A percentile compares a stretch with the other conserved stretches of the same genome.
Conservation (phyloP, 495 filamentous ascomycete species). For the Cercophora sp. region DNA sequence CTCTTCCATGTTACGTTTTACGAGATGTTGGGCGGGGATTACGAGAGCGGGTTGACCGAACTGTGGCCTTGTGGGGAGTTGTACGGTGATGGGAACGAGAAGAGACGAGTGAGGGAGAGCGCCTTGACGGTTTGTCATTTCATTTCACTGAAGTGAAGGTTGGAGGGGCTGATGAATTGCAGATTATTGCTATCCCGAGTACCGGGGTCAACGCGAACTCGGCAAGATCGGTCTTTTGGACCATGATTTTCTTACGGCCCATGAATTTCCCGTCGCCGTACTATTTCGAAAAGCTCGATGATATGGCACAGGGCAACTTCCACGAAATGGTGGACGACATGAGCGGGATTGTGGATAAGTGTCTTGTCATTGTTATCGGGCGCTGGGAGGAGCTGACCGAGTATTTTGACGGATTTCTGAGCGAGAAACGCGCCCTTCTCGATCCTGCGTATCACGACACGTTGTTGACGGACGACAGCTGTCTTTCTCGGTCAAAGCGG, state of each 20-base stretch:
- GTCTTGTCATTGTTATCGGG: not conserved
- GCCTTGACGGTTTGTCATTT: not conserved
- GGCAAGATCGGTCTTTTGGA: constrained; percentile 1
- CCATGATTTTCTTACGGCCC: not conserved
- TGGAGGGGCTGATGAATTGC: not conserved
- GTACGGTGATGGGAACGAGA: not conserved
- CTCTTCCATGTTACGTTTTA: constrained; percentile 9
- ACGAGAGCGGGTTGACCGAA: not conserved
- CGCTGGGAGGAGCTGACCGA: constrained; percentile 6
- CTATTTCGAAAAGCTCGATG: constrained; percentile 6
- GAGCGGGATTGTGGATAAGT: not conserved
- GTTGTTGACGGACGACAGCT: constrained; percentile 12
- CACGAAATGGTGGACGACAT: constrained; percentile 9
- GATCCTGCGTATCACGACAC: constrained; percentile 1
- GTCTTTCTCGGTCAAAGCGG: constrained; percentile 11
- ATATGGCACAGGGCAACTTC: not conserved
- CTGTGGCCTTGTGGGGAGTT: constrained; percentile 8
- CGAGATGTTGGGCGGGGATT: not conserved
- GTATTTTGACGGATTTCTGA: constrained; percentile 4
- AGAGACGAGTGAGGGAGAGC: not conserved
- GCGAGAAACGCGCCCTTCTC: constrained; percentile 3
- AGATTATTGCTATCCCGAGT: constrained; percentile 4
- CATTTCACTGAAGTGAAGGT: not conserved
- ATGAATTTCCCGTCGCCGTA: not conserved
- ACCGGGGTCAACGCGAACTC: not conserved